phyloP scores from a whole-genome alignment of 2,329 filamentous ascomycete genomes.

The Penicillium sp. region DNA sequence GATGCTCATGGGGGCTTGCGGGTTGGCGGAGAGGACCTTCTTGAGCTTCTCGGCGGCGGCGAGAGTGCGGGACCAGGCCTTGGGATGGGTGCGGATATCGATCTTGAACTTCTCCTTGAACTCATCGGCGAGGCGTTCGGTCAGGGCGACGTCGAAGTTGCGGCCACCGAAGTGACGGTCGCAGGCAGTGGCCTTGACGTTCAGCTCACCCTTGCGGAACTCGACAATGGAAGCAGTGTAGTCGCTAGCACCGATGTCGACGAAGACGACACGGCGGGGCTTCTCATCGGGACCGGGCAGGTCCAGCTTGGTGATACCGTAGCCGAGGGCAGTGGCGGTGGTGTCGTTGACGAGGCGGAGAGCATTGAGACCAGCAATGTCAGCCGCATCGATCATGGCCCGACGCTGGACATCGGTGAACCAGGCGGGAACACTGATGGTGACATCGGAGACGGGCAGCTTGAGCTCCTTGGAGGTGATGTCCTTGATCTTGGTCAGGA shows the following conservation, averaged over 20 bases:
- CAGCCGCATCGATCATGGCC: constrained; percentile 82
- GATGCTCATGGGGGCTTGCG: constrained; percentile 87
- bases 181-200: constrained; percentile 87
- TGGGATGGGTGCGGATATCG: constrained; percentile 85
- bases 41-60: constrained; percentile 95
- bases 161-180: constrained; percentile 97
- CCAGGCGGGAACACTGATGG: constrained; percentile 93
- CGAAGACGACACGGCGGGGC: constrained; percentile 82
- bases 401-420: constrained; percentile 94
- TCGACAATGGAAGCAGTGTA: constrained; percentile 93
- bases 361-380: constrained; percentile 89
- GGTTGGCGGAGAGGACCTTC: constrained; percentile 96
- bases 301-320: constrained; percentile 96
- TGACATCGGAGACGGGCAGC: constrained; percentile 86
- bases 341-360: constrained; percentile 97
- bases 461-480: constrained; percentile 85
- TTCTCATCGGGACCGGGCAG: constrained; percentile 85
- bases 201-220: constrained; percentile 94
- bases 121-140: constrained; percentile 91
- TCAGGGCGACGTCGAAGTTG: constrained; percentile 91
- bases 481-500: constrained; percentile 87
- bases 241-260: constrained; percentile 96
- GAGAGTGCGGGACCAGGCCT: constrained; percentile 82
- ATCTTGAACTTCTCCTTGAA: constrained; percentile 99
- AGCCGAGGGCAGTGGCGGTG: constrained; percentile 91